Evolutionary conservation across 495 filamentous ascomycete genomes (phyloP).

Genomic region (Penicillium samsonianum): DNA sequence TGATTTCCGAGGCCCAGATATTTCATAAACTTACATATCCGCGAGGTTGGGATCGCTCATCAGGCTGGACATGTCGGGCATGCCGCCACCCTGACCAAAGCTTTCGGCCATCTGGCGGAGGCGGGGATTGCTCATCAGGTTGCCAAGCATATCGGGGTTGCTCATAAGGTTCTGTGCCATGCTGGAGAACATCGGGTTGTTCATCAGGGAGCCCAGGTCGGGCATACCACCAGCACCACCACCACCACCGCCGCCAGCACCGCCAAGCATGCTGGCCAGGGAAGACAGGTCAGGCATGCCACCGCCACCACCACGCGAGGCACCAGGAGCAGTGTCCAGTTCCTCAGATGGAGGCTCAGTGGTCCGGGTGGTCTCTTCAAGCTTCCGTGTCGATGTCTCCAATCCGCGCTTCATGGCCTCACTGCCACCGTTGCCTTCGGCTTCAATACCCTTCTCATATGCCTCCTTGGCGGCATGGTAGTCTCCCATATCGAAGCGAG

Average conservation of each 20-base stretch:
- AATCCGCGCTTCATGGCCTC: constrained; percentile 86
- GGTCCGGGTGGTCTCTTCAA: constrained; percentile 66
- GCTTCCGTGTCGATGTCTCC: constrained; percentile 82
- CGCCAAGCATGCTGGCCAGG: constrained; percentile 72
- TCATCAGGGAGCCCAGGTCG: constrained; percentile 84
- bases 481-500: constrained; percentile 86
- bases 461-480: constrained; percentile 91
- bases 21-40: constrained; percentile 72
- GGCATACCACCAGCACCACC: constrained; percentile 79
- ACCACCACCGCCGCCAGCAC: constrained; percentile 60
- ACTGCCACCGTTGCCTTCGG: constrained; percentile 87
- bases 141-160: constrained; percentile 86
- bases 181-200: constrained; percentile 92
- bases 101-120: constrained; percentile 73
- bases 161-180: constrained; percentile 98
- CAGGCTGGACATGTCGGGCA: constrained; percentile 75
- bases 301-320: constrained; percentile 55
- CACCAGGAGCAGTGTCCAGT: constrained; percentile 47
- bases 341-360: constrained; percentile 53
- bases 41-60: constrained; percentile 92
- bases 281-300: constrained; percentile 78
- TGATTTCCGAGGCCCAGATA: background rate
- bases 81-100: constrained; percentile 63
- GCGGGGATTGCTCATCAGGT: constrained; percentile 91
- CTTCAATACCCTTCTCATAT: constrained; percentile 88